Conservation (phyloP, 352 stramenopile species). For the Pythium aristosporum region DNA sequence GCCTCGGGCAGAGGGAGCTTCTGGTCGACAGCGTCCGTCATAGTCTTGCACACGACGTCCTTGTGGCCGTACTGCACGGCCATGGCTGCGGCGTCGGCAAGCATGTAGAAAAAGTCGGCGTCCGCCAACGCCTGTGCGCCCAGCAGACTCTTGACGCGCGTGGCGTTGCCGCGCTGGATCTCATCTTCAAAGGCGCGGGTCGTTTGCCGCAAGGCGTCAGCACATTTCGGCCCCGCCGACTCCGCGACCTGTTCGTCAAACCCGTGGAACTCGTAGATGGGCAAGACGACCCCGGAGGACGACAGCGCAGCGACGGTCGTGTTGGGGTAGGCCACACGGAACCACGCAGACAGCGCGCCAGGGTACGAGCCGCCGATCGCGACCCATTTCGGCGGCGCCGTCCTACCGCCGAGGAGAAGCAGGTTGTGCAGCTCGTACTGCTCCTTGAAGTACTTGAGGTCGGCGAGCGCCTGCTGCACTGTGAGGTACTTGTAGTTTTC, state of each 20-base stretch:
- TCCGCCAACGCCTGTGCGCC: slow-evolving; percentile 57
- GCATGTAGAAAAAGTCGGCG: slow-evolving; percentile 90
- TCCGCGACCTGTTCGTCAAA: slow-evolving; percentile 82
- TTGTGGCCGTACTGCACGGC: slow-evolving; percentile 88
- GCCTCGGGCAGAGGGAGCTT: slow-evolving; percentile 54
- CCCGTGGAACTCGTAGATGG: slow-evolving; percentile 73
- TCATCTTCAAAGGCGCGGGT: slow-evolving; percentile 68
- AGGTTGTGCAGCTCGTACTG: slow-evolving; percentile 46
- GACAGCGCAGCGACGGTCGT: slow-evolving; percentile 69
- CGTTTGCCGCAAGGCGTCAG: slow-evolving; percentile 56
- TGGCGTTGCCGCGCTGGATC: slow-evolving; percentile 48
- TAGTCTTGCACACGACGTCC: slow-evolving; percentile 64
- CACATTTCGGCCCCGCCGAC: slow-evolving; percentile 56
- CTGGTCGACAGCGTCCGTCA: slow-evolving; percentile 46
- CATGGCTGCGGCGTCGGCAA: slow-evolving; percentile 86
- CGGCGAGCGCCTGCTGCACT: slow-evolving; percentile 83
- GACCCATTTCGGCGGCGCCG: slow-evolving; percentile 57
- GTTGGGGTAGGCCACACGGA: slow-evolving; percentile 78
- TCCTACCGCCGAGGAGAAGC: slow-evolving; percentile 16
- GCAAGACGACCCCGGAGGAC: slow-evolving; percentile 80
- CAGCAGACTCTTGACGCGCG: slow-evolving; percentile 61
- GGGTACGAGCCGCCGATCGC: slow-evolving; percentile 83
- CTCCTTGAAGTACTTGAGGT: slow-evolving; percentile 85
- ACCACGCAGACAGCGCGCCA: slow-evolving; percentile 78
- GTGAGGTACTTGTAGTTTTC: slow-evolving; percentile 75